Conservation (phyloP, 768 basidiomycete species). For the Omphalotus guepiniiformis region DNA sequence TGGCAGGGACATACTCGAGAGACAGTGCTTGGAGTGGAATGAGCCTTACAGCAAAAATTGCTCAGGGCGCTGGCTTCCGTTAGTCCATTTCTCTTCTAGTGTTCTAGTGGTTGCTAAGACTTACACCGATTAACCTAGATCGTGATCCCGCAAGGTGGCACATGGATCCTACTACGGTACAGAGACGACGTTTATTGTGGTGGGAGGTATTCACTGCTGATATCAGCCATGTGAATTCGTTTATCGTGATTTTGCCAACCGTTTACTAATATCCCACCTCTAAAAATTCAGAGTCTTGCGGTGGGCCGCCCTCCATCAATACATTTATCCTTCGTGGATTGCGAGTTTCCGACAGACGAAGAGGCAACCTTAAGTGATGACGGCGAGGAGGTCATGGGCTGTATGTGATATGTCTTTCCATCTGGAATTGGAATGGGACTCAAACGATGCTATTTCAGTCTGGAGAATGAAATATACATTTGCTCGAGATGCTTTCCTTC, state of each 20-base stretch:
- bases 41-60: conserved; percentile 55
- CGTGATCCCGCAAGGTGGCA: conserved; percentile 39
- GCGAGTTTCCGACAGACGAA: conserved; percentile 50
- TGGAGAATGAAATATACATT: conserved; percentile 57
- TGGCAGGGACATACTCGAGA: conserved; percentile 42
- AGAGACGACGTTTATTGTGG: conserved; percentile 31
- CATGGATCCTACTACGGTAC: conserved; percentile 33
- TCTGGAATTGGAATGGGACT: neutral
- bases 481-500: conserved; percentile 43
- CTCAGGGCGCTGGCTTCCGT: conserved; percentile 41
- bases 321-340: conserved; percentile 35
- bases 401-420: conserved; percentile 29
- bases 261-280: neutral
- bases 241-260: neutral
- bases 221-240: conserved; percentile 28
- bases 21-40: conserved; percentile 49
- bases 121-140: conserved; percentile 20
- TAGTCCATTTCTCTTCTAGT: conserved; percentile 21
- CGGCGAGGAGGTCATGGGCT: conserved; percentile 44
- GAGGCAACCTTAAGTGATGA: conserved; percentile 40
- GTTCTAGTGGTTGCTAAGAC: neutral
- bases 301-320: conserved; percentile 38
- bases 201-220: conserved; percentile 39
- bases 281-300: conserved; percentile 20
- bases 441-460: conserved; percentile 29